phyloP scores from a whole-genome alignment of 2,329 filamentous ascomycete species.

The Phialophora expanda region DNA sequence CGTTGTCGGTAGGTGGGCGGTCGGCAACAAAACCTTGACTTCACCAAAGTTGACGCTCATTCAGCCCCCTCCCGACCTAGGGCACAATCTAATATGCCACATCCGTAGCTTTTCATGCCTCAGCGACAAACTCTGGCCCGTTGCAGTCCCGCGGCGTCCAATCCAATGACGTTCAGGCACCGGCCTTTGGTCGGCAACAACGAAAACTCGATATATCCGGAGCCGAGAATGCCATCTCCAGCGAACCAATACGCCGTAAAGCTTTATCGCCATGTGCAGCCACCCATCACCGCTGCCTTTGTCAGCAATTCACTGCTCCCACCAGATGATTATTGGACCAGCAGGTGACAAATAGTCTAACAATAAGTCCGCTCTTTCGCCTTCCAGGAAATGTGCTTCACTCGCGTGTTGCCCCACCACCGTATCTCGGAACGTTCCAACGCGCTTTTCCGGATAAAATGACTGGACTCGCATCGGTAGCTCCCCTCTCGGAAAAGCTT shows the following conservation, averaged over 20 bases:
- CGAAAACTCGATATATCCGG: too few relatives aligned
- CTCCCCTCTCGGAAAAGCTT: neutral
- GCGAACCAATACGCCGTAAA: neutral
- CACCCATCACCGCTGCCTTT: neutral
- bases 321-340: neutral
- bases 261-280: neutral
- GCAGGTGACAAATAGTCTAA: neutral
- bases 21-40: too few relatives aligned
- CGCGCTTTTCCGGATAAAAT: neutral
- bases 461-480: neutral
- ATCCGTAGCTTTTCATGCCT: too few relatives aligned
- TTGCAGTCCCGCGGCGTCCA: too few relatives aligned
- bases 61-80: too few relatives aligned
- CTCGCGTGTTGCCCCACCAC: neutral
- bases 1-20: neutral
- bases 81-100: too few relatives aligned
- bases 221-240: neutral
- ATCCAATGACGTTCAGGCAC: too few relatives aligned
- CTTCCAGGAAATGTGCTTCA: neutral
- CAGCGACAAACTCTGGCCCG: too few relatives aligned
- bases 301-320: constrained; percentile 1
- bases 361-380: neutral
- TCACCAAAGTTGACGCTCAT: too few relatives aligned
- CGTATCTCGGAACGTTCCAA: neutral
- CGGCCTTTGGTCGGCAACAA: too few relatives aligned